These are phyloP conservation scores for Cutaneotrichosporon spelunceum DNA, from an alignment of 1,284 basidiomycete species.

Conservation along the genomic window DNA sequence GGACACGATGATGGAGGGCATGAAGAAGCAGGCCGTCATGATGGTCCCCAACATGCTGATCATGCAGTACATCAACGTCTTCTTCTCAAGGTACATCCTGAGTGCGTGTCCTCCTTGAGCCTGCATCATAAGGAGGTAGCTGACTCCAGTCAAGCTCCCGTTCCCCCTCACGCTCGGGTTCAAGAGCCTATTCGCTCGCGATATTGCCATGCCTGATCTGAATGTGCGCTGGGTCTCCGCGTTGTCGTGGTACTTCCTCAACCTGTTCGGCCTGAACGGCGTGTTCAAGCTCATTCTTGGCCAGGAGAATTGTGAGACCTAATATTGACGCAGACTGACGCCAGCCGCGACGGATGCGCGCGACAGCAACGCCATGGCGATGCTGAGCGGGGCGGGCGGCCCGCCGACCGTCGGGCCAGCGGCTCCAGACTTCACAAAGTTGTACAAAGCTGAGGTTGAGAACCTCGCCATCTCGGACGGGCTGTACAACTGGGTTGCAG, in stretches of 20 bases:
- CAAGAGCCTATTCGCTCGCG: constrained; percentile 97
- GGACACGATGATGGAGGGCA: constrained; percentile 98
- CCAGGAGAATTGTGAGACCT: constrained; percentile 72
- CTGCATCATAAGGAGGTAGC: background rate
- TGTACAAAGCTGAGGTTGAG: constrained; percentile 88
- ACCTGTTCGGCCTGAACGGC: constrained; percentile 96
- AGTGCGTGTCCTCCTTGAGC: constrained; percentile 65
- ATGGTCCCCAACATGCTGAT: constrained; percentile 92
- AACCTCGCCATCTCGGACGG: constrained; percentile 89
- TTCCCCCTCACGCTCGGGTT: constrained; percentile 96
- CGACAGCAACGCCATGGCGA: constrained; percentile 66
- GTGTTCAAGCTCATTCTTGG: constrained; percentile 91
- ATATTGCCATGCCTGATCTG: constrained; percentile 93
- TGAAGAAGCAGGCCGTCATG: constrained; percentile 99
- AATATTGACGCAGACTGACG: background rate
- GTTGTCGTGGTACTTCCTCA: constrained; percentile 98
- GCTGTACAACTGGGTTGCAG: constrained; percentile 73
- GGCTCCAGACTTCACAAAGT: constrained; percentile 78
- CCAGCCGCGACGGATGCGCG: constrained; percentile 71
- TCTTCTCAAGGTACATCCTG: constrained; percentile 96
- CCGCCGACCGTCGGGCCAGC: constrained; percentile 54
- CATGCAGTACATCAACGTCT: constrained; percentile 99
- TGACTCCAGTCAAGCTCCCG: constrained; percentile 76
- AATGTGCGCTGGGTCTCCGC: constrained; percentile 99
- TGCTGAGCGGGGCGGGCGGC: constrained; percentile 62